These are phyloP conservation scores for Macrolepiota fuliginosa DNA, from an alignment of 768 basidiomycete genomes.

Conservation along the genomic window DNA sequence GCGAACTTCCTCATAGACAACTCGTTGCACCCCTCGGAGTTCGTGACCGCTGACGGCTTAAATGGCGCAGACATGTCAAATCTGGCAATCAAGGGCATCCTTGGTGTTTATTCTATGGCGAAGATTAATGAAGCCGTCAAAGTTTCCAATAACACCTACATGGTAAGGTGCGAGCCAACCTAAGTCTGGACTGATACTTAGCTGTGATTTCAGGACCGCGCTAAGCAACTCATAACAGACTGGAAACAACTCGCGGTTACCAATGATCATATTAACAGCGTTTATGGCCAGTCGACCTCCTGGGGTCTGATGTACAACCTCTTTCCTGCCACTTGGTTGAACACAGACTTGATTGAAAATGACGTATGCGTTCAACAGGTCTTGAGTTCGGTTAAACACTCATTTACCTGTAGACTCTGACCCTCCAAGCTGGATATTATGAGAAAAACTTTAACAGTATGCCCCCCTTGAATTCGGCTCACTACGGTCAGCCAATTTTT, in stretches of 20 bases:
- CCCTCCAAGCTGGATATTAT: too few species aligned
- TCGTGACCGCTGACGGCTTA: constrained; percentile 11
- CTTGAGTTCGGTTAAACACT: constrained; percentile 14
- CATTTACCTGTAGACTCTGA: too few species aligned
- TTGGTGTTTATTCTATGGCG: constrained; percentile 53
- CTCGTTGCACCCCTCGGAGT: constrained; percentile 23
- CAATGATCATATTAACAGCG: constrained; percentile 14
- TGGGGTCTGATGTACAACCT: constrained; percentile 54
- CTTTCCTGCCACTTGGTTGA: constrained; percentile 46
- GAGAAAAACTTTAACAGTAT: too few species aligned
- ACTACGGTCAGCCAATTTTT: too few species aligned
- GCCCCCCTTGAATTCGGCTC: too few species aligned
- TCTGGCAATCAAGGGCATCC: constrained; percentile 59
- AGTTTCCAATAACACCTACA: constrained; percentile 7
- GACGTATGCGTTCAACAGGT: constrained; percentile 9
- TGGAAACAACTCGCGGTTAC: constrained; percentile 15
- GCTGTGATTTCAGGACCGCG: background rate
- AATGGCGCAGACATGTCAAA: constrained; percentile 46
- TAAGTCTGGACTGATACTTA: background rate
- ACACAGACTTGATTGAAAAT: constrained; percentile 33
- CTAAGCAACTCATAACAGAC: constrained; percentile 2
- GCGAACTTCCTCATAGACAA: constrained; percentile 43
- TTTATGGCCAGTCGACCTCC: constrained; percentile 17
- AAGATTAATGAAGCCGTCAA: constrained; percentile 38
- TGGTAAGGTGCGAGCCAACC: constrained; percentile 3